Percentiles rank a stretch among this genome's conserved stretches.
phyloP scores from a whole-genome alignment of 495 filamentous ascomycete species.

The Aspergillus affinis region DNA sequence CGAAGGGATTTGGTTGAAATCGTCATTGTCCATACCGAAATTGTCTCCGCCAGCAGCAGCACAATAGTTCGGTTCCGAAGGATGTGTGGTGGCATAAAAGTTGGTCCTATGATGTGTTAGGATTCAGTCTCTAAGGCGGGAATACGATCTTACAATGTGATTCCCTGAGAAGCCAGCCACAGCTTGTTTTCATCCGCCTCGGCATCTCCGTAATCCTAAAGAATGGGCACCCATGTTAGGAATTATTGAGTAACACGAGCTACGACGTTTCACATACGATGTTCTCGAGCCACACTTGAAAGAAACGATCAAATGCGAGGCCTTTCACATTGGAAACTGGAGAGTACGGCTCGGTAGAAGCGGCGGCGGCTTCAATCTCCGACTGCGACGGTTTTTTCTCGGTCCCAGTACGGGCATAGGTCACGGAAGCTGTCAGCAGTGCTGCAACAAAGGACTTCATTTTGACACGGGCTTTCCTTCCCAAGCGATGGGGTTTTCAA shows the following conservation, averaged over 20 bases:
- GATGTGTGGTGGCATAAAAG: constrained; percentile 63
- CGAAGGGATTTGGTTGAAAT: constrained; percentile 52
- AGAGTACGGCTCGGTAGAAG: constrained; percentile 40
- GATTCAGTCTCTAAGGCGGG: neutral
- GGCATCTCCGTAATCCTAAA: constrained; percentile 56
- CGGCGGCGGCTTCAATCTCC: constrained; percentile 33
- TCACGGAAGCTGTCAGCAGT: constrained; percentile 25
- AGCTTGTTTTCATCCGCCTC: constrained; percentile 49
- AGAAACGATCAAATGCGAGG: constrained; percentile 64
- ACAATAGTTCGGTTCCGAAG: constrained; percentile 71
- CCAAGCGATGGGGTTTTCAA: neutral
- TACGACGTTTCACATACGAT: constrained; percentile 49
- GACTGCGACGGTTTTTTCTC: constrained; percentile 30
- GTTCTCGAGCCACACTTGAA: constrained; percentile 73
- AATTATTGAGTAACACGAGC: constrained; percentile 5
- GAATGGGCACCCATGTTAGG: neutral
- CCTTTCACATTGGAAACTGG: constrained; percentile 62
- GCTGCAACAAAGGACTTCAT: constrained; percentile 29
- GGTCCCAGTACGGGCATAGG: constrained; percentile 30
- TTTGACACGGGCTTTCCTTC: constrained; percentile 4
- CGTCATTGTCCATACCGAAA: constrained; percentile 70
- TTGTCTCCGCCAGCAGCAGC: constrained; percentile 62
- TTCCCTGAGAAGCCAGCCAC: constrained; percentile 61
- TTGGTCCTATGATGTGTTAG: constrained; percentile 42
- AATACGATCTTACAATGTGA: constrained; percentile 42